Base-by-base conservation (phyloP, 768 basidiomycete genomes). In the Russula abietina region DNA sequence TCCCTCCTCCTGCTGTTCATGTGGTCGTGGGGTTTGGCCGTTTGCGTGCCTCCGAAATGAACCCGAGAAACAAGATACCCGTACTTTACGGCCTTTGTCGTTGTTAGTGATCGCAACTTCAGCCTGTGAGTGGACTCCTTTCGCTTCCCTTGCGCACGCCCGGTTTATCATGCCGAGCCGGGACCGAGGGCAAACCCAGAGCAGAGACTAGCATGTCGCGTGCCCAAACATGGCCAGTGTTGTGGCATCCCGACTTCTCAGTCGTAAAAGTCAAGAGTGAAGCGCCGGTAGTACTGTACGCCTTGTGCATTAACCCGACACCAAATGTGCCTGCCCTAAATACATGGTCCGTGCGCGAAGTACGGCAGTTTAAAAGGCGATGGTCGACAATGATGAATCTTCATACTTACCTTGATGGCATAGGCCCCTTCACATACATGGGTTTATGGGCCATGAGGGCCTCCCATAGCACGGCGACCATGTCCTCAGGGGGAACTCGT, bases 371-470 rank as follows among this genome's bases (percentile, higher is more conserved):
- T 64, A 69, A 69, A 69, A 55, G 22, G 9, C 4, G 14, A 22
- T 8, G n/a, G 8, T 10, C 3, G 16, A 48, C 16, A 10, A 19
- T 3, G 0, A 0, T 14, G 14, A 54, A 14, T 50, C 60, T 24
- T 70, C 69, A 70, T 70, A 70, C 69, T 70, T 70, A 70, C 69
- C 69, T 70, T 70, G 69, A 68, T 64, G 69, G 69, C 69, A 69
- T 63, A 60, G 43, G 54, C 64, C 69, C 69, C 69, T 69, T 70
- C 69, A 70, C 0, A 14, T 70, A 69, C 66, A 66, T 57, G 69
- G 69, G 69, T 58, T 30, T 69, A 59, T 68, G 69, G 69, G 69
- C 69, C 39, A 60, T 64, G 61, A 65, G 68, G 67, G 57, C 66
- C 62, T 67, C 63, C 65, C 69, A 69, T 69, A 67, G 69, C 69